Base-by-base conservation (phyloP, 345 rosid genomes). In the Arabidopsis arenosa region DNA sequence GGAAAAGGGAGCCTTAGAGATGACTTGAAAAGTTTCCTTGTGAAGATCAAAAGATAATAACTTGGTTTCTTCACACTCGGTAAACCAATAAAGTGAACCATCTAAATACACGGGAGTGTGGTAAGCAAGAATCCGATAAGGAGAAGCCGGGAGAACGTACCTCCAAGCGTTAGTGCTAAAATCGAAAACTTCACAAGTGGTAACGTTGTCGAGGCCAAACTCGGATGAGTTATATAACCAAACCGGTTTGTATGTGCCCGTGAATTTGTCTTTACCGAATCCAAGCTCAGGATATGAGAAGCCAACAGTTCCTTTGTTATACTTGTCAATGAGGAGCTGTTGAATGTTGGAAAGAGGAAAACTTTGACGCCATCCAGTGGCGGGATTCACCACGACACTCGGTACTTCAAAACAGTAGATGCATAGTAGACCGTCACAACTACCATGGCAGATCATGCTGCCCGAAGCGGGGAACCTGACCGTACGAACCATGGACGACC, bases 161-260 rank as follows among this genome's bases (percentile, higher is more conserved):
- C 41, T 8, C 41, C 41, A 37, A 9, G 10, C 3, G 10, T 8
- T 35, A 41, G 26, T 64, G 17, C 56, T 65, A 17, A 47, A 65
- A 10, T 48, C 56, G 11, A 48, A 65, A 47, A 66, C 47, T 21
- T 66, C 47, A 51, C 59, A 66, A 7, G 21, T 66, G 35, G 59
- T 40, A 40, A 40, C 44, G 44, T 40, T 40, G 14, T 41, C 45
- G 4, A 12, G 5, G 4, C n/a, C 45, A 10, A 11, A 3, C 13
- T 35, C 5, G 17, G 6, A 5, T 28, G 17, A 6, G 2, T 12
- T 33, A 57, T 57, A 51, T 37, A 66, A 54, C 47, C 15, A 21
- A 52, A 66, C 36, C 14, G 12, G 36, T 39, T 51, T 36, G 30
- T 36, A 66, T 8, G 35, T 52, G 33, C 71, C 71, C n/a, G 0